Base-by-base conservation (phyloP, 257 asterid genomes). In the Nicotiana paniculata region DNA sequence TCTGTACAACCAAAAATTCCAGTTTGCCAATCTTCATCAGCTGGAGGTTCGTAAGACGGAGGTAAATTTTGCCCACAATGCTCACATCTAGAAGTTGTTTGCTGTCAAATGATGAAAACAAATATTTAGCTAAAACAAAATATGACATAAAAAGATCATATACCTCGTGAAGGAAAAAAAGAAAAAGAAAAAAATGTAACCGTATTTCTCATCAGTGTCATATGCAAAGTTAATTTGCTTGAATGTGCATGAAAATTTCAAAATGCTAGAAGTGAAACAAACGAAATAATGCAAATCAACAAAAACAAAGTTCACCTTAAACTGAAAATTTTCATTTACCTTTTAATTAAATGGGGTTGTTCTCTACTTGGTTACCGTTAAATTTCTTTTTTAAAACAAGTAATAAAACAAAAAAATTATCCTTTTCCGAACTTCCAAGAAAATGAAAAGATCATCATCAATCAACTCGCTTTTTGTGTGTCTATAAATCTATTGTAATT, bases 11-110 rank as follows among this genome's bases (percentile, higher is more conserved):
- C 94, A 54, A 89, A 91, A 65, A 93, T 88, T 64, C 96, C 97
- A 8, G 93, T 86, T 28, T 70, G 85, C 97, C 96, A 93, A 69
- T 91, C 92, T 86, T 93, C 96, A n/a, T 91, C 95, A 26, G 95
- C 90, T 0, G 95, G 96, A 32, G 96, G 96, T n/a, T 82, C 72
- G 87, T 89, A 93, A 83, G 86, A 85, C 80, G 90, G 84, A 30
- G 97, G 97, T 80, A 93, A 82, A 55, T 87, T 77, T 85, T 91
- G 97, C 80, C 96, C 97, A 77, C 97, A 93, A 79, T 89, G 90
- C 57, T 88, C 90, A 79, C 97, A 93, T 85, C 79, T 91, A 6
- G 90, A 90, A 66, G 91, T 90, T 80, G 86, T 82, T 26, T 89
- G 72, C 96, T 93, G 88, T 82, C 33, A 64, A 55, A 48, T 46